Base-by-base conservation (phyloP, 2,329 filamentous ascomycete genomes). In the Dactylonectria macrodidyma region DNA sequence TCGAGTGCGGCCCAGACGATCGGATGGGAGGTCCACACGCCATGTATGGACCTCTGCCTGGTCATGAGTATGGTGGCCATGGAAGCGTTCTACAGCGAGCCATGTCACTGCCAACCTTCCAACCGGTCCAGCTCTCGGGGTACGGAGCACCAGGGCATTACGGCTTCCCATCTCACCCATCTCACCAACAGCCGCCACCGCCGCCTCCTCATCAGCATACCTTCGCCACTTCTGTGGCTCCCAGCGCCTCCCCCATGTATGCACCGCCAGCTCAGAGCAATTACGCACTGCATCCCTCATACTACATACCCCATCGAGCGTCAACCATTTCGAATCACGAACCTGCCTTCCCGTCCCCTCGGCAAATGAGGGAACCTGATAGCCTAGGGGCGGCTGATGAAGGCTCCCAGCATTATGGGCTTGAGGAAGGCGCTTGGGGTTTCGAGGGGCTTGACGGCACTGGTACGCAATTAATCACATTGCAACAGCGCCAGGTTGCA, bases 1-100 rank as follows among this genome's bases (percentile, higher is more conserved):
- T 86, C 3, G 88, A 90, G 14, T 64, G 50, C 30, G 58, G 62
- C 30, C 36, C 59, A 14, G 67, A 68, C 11, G 62, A 65, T 16
- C 59, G 66, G 19, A 56, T 57, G 30, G 55, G 50, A 22, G 55
- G 50, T 10, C 22, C 62, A 8, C 50, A 52, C 2, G n/a, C 63
- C 24, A 54, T 75, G 34, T 65, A 70, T 14, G 22, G 55, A 2
- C 36, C 66, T 5, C 52, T 76, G 24, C 26, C 64, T 26, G 63
- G 64, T 12, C 65, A 73, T 10, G 67, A 72, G 1, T 72, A 72
- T 52, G 22, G 33, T 38, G 22, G 52, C 12, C 50, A 68, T 12
- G 65, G 66, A 52, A 68, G 67, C 41, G 41, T 75, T 19, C 62
- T 77, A 14, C 77, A 77, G n/a, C 72, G 76, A 12, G 69, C 71